phyloP scores from a whole-genome alignment of 345 rosid genomes.

The Excoecaria agallocha region DNA sequence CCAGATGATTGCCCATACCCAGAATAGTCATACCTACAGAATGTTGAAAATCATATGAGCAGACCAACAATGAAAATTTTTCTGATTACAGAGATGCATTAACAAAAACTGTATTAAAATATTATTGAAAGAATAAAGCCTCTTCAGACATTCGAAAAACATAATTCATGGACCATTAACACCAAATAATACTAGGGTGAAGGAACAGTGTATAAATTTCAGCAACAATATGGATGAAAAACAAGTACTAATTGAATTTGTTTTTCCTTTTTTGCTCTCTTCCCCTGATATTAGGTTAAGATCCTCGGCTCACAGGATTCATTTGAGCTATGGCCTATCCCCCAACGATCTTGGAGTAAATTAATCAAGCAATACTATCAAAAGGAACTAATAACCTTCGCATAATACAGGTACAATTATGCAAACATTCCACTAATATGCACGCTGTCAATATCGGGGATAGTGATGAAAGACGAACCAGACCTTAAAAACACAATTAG shows the following conservation, averaged over 20 bases:
- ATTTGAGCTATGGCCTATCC: neutral
- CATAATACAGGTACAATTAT: neutral
- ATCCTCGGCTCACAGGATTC: neutral
- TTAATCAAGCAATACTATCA: neutral
- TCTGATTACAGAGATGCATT: neutral
- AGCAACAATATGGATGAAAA: neutral
- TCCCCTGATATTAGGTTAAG: neutral
- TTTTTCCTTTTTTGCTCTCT: neutral
- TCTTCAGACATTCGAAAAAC: neutral
- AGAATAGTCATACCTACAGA: conserved; percentile 85
- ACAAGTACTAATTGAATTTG: no score
- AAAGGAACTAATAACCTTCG: neutral
- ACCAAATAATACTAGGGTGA: neutral
- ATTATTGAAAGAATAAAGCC: neutral
- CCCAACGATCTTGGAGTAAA: neutral
- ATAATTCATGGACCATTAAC: neutral
- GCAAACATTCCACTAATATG: neutral
- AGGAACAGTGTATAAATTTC: neutral
- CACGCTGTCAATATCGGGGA: neutral
- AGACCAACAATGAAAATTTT: neutral
- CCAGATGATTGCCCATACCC: conserved; percentile 95
- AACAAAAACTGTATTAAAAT: neutral
- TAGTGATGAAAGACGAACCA: neutral
- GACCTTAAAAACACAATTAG: neutral
- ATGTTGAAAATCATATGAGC: conserved; percentile 9